phyloP scores from a whole-genome alignment of 441 rosid genomes.

The Pelargonium citronellum region DNA sequence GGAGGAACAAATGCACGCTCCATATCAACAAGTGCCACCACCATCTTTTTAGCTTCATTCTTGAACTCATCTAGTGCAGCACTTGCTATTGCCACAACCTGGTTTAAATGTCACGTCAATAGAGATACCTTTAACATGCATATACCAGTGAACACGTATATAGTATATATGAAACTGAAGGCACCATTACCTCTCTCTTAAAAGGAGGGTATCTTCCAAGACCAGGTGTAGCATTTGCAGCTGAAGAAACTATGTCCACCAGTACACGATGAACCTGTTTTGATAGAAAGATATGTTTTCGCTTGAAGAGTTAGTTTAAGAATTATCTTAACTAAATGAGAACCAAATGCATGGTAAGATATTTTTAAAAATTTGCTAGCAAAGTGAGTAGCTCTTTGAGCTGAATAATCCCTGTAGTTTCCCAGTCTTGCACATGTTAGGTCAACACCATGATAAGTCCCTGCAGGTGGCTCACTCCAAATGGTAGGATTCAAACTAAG shows the following conservation, averaged over 20 bases:
- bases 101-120: conserved; percentile 15
- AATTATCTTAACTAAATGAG: conserved; percentile 7
- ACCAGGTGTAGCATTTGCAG: conserved; percentile 90
- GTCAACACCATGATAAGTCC: too few relatives aligned
- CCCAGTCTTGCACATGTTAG: too few relatives aligned
- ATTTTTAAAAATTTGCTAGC: neutral
- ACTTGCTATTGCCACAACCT: conserved; percentile 86
- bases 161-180: conserved; percentile 17
- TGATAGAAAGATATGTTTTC: conserved; percentile 12
- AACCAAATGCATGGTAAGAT: neutral
- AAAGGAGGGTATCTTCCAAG: conserved; percentile 96
- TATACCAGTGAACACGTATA: conserved; percentile 10
- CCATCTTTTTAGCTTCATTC: conserved; percentile 85
- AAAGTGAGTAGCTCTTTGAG: too few relatives aligned
- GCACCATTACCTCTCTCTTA: conserved; percentile 72
- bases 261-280: conserved; percentile 87
- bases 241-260: conserved; percentile 71
- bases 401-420: too few relatives aligned
- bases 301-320: conserved; percentile 12
- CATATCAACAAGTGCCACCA: conserved; percentile 93
- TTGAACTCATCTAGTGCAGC: conserved; percentile 82
- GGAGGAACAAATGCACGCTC: conserved; percentile 98
- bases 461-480: neutral
- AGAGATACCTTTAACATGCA: conserved; percentile 19
- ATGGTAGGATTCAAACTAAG: neutral